Percentiles rank a stretch among this genome's conserved stretches.
Evolutionary conservation across 2,329 filamentous ascomycete species (phyloP).

Genomic region (Ophiostoma angusticollis): DNA sequence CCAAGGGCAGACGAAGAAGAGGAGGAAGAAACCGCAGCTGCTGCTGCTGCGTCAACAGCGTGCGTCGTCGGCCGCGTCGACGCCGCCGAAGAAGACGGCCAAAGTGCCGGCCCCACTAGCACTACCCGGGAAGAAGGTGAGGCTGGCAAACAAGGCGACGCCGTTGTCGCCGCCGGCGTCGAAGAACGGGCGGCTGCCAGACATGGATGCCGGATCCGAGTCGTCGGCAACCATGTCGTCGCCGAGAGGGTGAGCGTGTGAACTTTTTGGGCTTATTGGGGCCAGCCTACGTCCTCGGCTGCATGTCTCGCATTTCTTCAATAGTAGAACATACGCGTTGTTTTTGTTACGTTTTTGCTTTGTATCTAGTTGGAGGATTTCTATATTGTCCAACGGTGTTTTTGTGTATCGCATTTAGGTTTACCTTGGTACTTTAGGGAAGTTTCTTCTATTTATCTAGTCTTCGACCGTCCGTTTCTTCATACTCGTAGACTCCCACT

Average conservation of each 20-base stretch:
- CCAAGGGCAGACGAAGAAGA: constrained; percentile 3
- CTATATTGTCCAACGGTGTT: background rate
- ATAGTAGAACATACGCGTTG: background rate
- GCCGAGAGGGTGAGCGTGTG: constrained; percentile 30
- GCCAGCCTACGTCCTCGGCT: no score
- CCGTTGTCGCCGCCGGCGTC: constrained; percentile 34
- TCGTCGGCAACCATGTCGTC: constrained; percentile 45
- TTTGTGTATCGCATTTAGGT: background rate
- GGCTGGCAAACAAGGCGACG: constrained; percentile 29
- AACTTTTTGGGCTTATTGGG: no score
- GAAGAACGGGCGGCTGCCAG: constrained; percentile 36
- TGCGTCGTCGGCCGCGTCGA: constrained; percentile 22
- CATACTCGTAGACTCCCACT: no score
- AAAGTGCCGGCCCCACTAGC: constrained; percentile 28
- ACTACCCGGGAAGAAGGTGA: constrained; percentile 31
- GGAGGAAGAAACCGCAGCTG: constrained; percentile 13
- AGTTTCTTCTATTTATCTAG: no score
- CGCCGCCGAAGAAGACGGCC: constrained; percentile 29
- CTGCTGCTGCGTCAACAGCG: no score
- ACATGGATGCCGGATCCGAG: constrained; percentile 35
- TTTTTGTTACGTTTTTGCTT: background rate
- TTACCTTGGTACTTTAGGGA: no score
- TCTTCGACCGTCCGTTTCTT: no score
- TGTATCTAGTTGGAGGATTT: background rate
- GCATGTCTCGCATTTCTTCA: no score